Conservation (phyloP, 2,329 filamentous ascomycete genomes). For the Paecilomyces niveus region DNA sequence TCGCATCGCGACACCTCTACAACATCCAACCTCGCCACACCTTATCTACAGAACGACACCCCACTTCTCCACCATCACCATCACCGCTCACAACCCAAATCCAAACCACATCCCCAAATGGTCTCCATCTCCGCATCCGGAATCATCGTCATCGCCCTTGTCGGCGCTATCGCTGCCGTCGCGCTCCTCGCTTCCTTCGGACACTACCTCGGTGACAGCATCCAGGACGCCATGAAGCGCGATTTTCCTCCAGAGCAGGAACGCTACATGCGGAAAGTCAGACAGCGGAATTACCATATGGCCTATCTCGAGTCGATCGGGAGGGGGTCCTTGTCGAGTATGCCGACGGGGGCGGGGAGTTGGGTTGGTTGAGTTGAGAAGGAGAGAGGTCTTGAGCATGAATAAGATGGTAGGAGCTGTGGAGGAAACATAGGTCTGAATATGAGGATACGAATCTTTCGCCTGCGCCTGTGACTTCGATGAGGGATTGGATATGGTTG, state of each 20-base stretch:
- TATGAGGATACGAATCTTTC: no score
- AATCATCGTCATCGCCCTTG: constrained; percentile 8
- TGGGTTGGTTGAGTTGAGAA: background rate
- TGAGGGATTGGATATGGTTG: no score
- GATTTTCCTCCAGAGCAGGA: constrained; percentile 4
- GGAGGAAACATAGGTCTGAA: no score
- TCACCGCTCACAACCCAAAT: background rate
- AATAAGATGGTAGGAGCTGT: no score
- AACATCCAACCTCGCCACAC: background rate
- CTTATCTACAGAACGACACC: background rate
- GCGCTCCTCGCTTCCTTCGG: constrained; percentile 7
- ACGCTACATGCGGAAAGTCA: constrained; percentile 7
- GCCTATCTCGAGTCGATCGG: background rate
- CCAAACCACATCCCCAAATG: background rate
- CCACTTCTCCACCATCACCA: background rate
- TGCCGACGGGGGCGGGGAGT: background rate
- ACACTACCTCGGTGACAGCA: constrained; percentile 1
- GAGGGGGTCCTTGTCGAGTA: background rate
- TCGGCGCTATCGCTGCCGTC: constrained; percentile 1
- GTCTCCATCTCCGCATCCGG: constrained; percentile 3
- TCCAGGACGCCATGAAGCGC: background rate
- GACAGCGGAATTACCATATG: constrained; percentile 1
- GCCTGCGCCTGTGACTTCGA: no score
- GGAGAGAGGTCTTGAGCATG: no score
- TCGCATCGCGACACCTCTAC: background rate